Evolutionary conservation across 805 yeast species (phyloP).

Genomic region (Suhomyces canberraensis): DNA sequence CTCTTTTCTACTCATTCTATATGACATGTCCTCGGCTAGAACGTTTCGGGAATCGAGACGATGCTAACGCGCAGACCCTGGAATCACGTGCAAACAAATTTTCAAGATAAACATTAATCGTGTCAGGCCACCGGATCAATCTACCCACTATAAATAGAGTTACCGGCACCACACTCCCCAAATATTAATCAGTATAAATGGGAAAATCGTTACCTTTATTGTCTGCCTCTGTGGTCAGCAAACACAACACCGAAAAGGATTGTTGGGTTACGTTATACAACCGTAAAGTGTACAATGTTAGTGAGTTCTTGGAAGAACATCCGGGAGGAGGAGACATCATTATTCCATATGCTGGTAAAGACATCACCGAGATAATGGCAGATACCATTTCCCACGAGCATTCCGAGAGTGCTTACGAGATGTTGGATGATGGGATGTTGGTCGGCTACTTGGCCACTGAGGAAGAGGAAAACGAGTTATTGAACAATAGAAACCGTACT

Average conservation of each 20-base stretch:
- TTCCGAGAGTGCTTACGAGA: slow-evolving; percentile 80
- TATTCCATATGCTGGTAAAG: slow-evolving; percentile 56
- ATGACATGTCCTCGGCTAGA: too few relatives aligned
- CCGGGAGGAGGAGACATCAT: slow-evolving; percentile 66
- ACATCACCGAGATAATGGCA: slow-evolving; percentile 68
- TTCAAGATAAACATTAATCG: not conserved
- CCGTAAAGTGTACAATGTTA: slow-evolving; percentile 82
- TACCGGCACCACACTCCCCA: too few relatives aligned
- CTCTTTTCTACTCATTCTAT: too few relatives aligned
- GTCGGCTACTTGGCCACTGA: slow-evolving; percentile 82
- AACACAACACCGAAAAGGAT: slow-evolving; percentile 51
- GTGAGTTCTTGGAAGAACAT: slow-evolving; percentile 67
- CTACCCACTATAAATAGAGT: too few relatives aligned
- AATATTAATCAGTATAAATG: slow-evolving; percentile 3
- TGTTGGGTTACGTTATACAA: slow-evolving; percentile 81
- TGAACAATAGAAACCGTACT: slow-evolving; percentile 56
- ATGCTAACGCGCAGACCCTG: too few relatives aligned
- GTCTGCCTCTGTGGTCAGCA: slow-evolving; percentile 49
- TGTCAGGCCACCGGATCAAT: slow-evolving; percentile 3
- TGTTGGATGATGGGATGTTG: slow-evolving; percentile 74
- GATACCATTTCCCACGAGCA: slow-evolving; percentile 75
- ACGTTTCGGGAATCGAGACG: too few relatives aligned
- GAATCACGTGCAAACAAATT: slow-evolving; percentile 1
- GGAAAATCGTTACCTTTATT: slow-evolving; percentile 53
- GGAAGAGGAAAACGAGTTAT: slow-evolving; percentile 69